A percentile compares a stretch with the other conserved stretches of the same genome.
Evolutionary conservation across 768 basidiomycete species (phyloP).

Genomic region (Mycena sanguinolenta): DNA sequence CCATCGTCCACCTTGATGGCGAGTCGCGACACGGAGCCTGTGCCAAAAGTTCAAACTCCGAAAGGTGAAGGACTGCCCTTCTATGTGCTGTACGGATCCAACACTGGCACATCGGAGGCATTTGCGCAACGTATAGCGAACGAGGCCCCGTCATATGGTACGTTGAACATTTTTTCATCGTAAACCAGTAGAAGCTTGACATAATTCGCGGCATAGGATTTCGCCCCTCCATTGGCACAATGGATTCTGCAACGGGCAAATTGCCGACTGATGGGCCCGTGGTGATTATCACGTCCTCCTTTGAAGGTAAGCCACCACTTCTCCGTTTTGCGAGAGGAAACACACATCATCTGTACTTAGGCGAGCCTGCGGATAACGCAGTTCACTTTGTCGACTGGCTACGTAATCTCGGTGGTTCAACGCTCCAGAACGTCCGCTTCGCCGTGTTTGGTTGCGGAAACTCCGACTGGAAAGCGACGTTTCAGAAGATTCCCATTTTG

Average conservation of each 20-base stretch:
- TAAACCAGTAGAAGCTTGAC: too few species aligned
- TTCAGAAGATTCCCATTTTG: constrained; percentile 57
- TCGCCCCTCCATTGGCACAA: constrained; percentile 50
- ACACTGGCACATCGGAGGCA: constrained; percentile 57
- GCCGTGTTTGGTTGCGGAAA: constrained; percentile 66
- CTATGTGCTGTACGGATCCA: constrained; percentile 54
- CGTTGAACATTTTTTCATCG: too few species aligned
- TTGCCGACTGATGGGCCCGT: constrained; percentile 61
- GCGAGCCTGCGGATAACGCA: constrained; percentile 66
- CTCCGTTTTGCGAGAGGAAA: too few species aligned
- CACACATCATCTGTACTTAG: too few species aligned
- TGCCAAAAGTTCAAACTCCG: background rate
- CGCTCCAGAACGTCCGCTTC: constrained; percentile 50
- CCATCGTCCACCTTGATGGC: too few species aligned
- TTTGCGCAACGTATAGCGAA: constrained; percentile 46
- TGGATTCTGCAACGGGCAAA: constrained; percentile 52
- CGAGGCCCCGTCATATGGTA: constrained; percentile 1
- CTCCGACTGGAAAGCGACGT: constrained; percentile 62
- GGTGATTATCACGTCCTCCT: constrained; percentile 61
- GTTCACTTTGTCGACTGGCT: constrained; percentile 61
- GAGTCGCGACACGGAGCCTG: too few species aligned
- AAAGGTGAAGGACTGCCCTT: too few species aligned
- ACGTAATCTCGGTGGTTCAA: constrained; percentile 41
- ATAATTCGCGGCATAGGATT: constrained; percentile 52
- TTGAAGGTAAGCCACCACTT: constrained; percentile 66